Conservation (phyloP, 306 rosid species). For the Ochetophila trinervis region DNA sequence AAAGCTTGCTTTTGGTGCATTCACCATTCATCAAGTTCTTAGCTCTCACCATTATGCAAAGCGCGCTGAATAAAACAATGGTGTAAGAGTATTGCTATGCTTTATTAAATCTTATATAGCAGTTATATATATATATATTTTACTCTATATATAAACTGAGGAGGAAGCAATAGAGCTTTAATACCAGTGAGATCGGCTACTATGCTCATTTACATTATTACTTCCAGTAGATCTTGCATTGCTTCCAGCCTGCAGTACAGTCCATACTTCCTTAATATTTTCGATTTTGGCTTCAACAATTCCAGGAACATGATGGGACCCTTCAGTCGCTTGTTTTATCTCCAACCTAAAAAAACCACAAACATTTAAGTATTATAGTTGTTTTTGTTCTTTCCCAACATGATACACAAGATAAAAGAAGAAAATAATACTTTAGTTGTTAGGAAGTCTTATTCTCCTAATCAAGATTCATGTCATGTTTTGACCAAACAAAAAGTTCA, state of each 20-base stretch:
- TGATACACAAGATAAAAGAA: neutral
- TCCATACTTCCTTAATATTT: conserved; percentile 65
- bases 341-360: conserved; percentile 56
- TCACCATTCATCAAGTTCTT: conserved; percentile 75
- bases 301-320: conserved; percentile 78
- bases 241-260: conserved; percentile 71
- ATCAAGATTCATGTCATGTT: too few species aligned
- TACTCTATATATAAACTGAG: neutral
- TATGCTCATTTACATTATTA: conserved; percentile 81
- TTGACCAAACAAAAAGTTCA: too few species aligned
- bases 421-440: neutral
- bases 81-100: neutral
- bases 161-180: conserved; percentile 1
- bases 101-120: conserved; percentile 1
- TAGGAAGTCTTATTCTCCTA: neutral
- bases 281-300: conserved; percentile 67
- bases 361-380: neutral
- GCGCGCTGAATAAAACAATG: conserved; percentile 51
- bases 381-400: neutral
- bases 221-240: conserved; percentile 86
- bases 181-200: conserved; percentile 93
- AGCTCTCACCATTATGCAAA: conserved; percentile 64
- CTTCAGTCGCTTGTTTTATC: conserved; percentile 76
- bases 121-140: neutral
- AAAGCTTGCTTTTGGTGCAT: conserved; percentile 84